Base-by-base conservation (phyloP, 345 rosid species). In the Dipteronia dyeriana region DNA sequence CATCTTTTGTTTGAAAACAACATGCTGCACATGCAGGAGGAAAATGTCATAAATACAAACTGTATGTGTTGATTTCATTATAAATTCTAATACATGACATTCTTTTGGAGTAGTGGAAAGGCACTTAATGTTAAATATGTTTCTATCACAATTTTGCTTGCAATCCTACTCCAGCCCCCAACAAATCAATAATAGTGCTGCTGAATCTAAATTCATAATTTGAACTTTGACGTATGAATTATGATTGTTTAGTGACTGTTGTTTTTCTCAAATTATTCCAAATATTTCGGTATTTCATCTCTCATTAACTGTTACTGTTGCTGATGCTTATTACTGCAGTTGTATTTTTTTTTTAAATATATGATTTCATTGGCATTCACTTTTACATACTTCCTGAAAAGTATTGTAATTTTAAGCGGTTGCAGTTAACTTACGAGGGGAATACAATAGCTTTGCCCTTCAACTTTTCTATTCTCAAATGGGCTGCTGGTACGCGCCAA, bases 401-500 rank as follows among this genome's bases (percentile, higher is more conserved):
- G 6, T 56, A 25, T 38, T 79, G 11, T 69, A n/a, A 66, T 61
- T 64, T 38, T 61, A 1, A 67, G 77, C 34, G 5, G 25, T 75
- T 82, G 77, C 82, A 94, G 97, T 85, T 94, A 83, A 82, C 72
- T 67, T 92, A 87, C 79, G 69, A 82, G 63, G 97, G 97, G 77
- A 86, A 83, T 70, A 89, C 75, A 14, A 81, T 94, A 76, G 80
- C 97, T 43, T 62, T 94, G 62, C 98, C 98, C 16, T 94, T 94
- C 82, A 92, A 92, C 82, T 64, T 84, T 67, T 76, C 86, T 25
- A 90, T 92, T 82, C 89, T 92, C 34, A 80, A 82, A 1, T 91
- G 97, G 98, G 92, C 92, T 75, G 77, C 85, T 71, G 87, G 76
- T 72, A 94, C 98, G n/a, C 91, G 93, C 71, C 77, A 85, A 54